Base-by-base conservation (phyloP, 2,329 filamentous ascomycete genomes). In the Ophiostoma sp. region DNA sequence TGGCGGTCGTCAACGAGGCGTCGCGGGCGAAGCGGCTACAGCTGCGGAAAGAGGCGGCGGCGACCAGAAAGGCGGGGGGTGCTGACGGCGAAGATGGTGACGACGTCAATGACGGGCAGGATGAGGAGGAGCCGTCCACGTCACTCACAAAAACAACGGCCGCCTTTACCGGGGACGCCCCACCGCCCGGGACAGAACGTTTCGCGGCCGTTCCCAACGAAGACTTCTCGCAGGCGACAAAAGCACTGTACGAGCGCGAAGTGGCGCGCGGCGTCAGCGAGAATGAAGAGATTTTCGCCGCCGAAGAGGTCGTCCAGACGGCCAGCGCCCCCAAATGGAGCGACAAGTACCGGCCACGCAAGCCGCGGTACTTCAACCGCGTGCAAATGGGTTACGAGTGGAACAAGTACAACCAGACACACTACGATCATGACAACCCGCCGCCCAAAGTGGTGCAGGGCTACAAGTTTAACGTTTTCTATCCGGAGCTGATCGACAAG, bases 361-460 rank as follows among this genome's bases (percentile, higher is more conserved):
- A 98, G 83, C 96, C 96, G 15, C 90, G 92, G 74, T 98, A 98
- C 83, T 99, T 99, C 87, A 98, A 98, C 80, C 92, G 96, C 55
- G 95, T 98, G 64, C 95, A 97, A 82, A 98, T 98, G 93, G 96
- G 96, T 71, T 99, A 98, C 82, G 96, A 99, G 82, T 99, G 96
- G 96, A 99, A 99, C 86, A 99, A 99, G 83, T 99, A 99, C 87
- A 99, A 99, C 80, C 96, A 99, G 83, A 99, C 96, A 15, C 96
- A 99, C 83, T 99, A 99, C 84, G 96, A 98, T 81, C 94, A 98
- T 81, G 95, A 98, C 80, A 98, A 98, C 79, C 96, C 96, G 1
- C 96, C 96, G 1, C 96, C 96, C 33, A 98, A 97, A 83, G 95
- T 99, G 7, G 96, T 99, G 12, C 96, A 99, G 81, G 96, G 96